Base-by-base conservation (phyloP, 148 eudicot genomes). In the Spergularia bocconei region DNA sequence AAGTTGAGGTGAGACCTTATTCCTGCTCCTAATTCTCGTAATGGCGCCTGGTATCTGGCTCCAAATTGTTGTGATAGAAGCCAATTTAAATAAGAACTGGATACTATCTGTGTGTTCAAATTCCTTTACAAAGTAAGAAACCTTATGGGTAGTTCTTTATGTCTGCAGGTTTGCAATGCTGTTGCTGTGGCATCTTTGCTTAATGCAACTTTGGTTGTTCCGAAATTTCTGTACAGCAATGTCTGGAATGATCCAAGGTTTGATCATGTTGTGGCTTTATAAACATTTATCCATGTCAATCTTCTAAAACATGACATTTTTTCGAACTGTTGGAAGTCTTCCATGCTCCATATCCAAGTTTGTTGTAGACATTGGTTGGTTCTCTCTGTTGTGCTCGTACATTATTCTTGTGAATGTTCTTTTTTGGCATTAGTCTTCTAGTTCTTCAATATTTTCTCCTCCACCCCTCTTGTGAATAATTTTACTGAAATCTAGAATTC, bases 241-340 rank as follows among this genome's bases (percentile, higher is more conserved):
- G 98, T 94, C 12, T 94, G 98, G 98, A 90, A 87, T 63, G 98
- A 94, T 82, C 90, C 92, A 52, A 94, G 98, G 98, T 94, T 55
- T 14, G 75, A 62, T 73, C 29, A 51, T 25, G 36, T 38, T 29
- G 29, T 11, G 52, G 63, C 48, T 19, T 6, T 59, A 6, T 59
- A 59, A 6, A 19, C 3, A 29, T 29, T 29, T 29, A 29, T 29
- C 36, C 4, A 44, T 9, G 10, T 44, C 48, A 44, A 44, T 44
- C 48, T 44, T 44, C 10, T 44, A 0, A 44, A 44, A 44, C 10
- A 44, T 9, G 10, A 9, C 48, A 44, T 44, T 44, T 44, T 29
- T 29, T 29, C 36, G 36, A 9, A 44, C 48, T 44, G 7, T 44
- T 6, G 48, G 48, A 9, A 44, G 48, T 44, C 9, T 44, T 44